These are phyloP conservation scores for Elsinoe australis DNA, from an alignment of 2,329 filamentous ascomycete genomes.

Conservation along the genomic window DNA sequence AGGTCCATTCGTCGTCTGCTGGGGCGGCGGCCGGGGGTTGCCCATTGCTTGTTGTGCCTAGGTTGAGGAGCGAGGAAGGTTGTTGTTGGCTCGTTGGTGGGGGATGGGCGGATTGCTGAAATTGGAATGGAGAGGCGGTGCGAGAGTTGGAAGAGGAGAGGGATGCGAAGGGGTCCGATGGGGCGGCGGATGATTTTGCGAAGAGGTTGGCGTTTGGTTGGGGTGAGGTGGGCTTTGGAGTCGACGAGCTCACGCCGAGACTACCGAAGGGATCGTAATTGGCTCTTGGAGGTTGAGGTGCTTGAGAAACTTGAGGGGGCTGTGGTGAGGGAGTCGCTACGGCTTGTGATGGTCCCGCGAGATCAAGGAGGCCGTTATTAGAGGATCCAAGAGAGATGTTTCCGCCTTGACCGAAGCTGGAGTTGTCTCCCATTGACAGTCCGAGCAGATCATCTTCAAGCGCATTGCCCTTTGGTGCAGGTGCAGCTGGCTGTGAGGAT, in stretches of 20 bases:
- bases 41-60: constrained; percentile 31
- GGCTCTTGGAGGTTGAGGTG: constrained; percentile 40
- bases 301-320: constrained; percentile 27
- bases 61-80: constrained; percentile 17
- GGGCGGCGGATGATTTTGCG: constrained; percentile 27
- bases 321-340: constrained; percentile 29
- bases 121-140: constrained; percentile 43
- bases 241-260: constrained; percentile 36
- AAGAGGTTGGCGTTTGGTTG: constrained; percentile 33
- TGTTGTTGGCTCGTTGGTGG: constrained; percentile 23
- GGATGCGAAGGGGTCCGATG: constrained; percentile 55
- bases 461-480: constrained; percentile 51
- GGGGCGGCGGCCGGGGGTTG: constrained; percentile 25
- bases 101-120: constrained; percentile 38
- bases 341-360: constrained; percentile 15
- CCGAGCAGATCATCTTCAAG: constrained; percentile 88
- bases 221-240: constrained; percentile 45
- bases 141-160: constrained; percentile 46
- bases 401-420: constrained; percentile 64
- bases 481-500: constrained; percentile 36
- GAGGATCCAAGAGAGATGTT: constrained; percentile 68
- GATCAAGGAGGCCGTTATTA: constrained; percentile 18
- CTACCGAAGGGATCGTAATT: constrained; percentile 52
- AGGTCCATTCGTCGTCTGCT: constrained; percentile 22
- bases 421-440: constrained; percentile 68